Base-by-base conservation (phyloP, 78 protist species). In the Cavenderia fasciculata region DNA sequence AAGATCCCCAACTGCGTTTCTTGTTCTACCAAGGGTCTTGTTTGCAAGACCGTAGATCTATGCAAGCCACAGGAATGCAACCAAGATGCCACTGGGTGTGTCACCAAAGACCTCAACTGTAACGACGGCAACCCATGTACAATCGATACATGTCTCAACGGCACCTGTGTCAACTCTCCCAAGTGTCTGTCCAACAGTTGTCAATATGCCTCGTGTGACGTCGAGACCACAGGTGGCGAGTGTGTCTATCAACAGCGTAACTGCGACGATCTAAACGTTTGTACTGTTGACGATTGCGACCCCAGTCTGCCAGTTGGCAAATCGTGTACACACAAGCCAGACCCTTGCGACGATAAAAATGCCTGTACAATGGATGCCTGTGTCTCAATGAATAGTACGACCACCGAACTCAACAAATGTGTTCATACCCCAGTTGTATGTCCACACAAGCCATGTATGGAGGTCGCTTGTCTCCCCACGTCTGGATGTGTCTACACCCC, bases 71-170 rank as follows among this genome's bases (percentile, higher is more conserved):
- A n/a, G n/a, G n/a, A n/a, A n/a, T n/a, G n/a, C n/a, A n/a, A n/a
- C n/a, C n/a, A n/a, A n/a, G 12, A 73, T 38, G 8, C 72, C 33
- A 63, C 51, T 38, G 43, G 19, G 8, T 63, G 72, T 63, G 72
- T n/a, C 1, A 25, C 72, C 2, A 31, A 31, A 38, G 72, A 63
- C 47, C 14, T 36, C 11, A 40, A 33, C 47, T 63, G 72, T 63
- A 47, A 86, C 52, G 84, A 74, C 40, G 68, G 70, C 29, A 63
- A 86, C 18, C 59, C 74, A 14, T 70, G 79, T 70, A 86, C 84
- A 1, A 25, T 56, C 25, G 93, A 74, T 43, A 27, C 29, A 16
- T 74, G 85, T 72, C 7, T 3, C 47, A 27, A 8, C 23, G 87
- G 54, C 23, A 49, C 34, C 38, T 79, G 88, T 46, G 21, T 12